Evolutionary conservation across 164 flowering plant genomes (phyloP).

Genomic region (Akebia trifoliata): DNA sequence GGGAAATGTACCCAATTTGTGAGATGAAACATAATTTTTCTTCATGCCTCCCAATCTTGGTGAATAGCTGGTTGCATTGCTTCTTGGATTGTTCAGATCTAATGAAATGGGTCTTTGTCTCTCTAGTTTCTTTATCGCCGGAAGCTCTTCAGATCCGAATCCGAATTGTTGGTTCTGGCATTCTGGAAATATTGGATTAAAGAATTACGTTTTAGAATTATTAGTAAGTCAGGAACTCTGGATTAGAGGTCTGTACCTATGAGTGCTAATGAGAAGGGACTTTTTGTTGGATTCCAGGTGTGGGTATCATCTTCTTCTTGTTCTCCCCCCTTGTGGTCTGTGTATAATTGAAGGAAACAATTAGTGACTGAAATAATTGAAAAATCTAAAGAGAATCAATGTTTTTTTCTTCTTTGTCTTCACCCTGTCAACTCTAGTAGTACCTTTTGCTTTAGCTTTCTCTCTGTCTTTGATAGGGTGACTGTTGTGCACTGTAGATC

Average conservation of each 20-base stretch:
- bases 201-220: neutral
- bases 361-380: conserved; percentile 9
- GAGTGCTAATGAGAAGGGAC: conserved; percentile 69
- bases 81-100: conserved; percentile 49
- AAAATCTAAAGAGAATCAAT: neutral
- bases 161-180: conserved; percentile 70
- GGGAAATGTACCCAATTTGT: conserved; percentile 46
- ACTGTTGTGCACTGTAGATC: conserved; percentile 17
- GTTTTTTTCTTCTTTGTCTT: neutral
- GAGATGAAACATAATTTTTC: conserved; percentile 38
- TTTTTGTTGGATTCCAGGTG: conserved; percentile 45
- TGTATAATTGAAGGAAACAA: conserved; percentile 16
- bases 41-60: conserved; percentile 55
- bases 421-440: conserved; percentile 7
- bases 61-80: conserved; percentile 36
- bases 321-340: conserved; percentile 30
- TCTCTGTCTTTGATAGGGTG: conserved; percentile 22
- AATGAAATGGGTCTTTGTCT: conserved; percentile 62
- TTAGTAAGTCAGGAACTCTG: too few species aligned
- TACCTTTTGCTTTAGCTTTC: conserved; percentile 53
- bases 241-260: conserved; percentile 60
- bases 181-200: conserved; percentile 29
- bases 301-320: conserved; percentile 35
- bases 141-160: conserved; percentile 47
- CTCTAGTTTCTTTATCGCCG: conserved; percentile 32